Conservation (phyloP, 1,284 basidiomycete species). For the Lignosus rhinocerotis region DNA sequence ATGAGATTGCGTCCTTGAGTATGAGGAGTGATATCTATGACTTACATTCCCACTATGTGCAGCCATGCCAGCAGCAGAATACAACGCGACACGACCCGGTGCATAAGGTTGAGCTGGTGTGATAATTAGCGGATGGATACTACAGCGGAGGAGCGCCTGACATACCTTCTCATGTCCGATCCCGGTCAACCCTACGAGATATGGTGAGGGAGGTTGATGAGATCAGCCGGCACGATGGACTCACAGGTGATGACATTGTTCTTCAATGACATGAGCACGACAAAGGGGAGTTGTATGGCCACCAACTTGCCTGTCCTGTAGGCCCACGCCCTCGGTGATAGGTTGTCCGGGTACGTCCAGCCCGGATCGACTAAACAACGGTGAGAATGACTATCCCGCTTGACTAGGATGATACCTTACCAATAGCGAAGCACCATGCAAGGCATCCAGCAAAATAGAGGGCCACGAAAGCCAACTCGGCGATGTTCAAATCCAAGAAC, state of each 20-base stretch:
- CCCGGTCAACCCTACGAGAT: conserved; percentile 38
- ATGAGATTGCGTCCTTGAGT: background rate
- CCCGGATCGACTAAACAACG: conserved; percentile 1
- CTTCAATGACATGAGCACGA: conserved; percentile 40
- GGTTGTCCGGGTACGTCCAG: conserved; percentile 18
- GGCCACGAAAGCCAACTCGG: conserved; percentile 25
- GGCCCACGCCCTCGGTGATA: conserved; percentile 25
- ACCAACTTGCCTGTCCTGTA: conserved; percentile 38
- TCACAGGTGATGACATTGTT: conserved; percentile 43
- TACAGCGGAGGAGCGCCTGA: no score
- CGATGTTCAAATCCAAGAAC: conserved; percentile 25
- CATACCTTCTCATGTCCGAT: conserved; percentile 41
- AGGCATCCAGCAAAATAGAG: conserved; percentile 30
- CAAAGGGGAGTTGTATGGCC: conserved; percentile 40
- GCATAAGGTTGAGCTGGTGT: conserved; percentile 29
- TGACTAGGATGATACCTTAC: conserved; percentile 20
- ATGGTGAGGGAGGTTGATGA: background rate
- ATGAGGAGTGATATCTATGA: background rate
- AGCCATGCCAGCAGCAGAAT: conserved; percentile 30
- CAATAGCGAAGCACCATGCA: conserved; percentile 31
- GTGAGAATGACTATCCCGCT: background rate
- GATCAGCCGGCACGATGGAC: background rate
- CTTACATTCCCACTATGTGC: conserved; percentile 29
- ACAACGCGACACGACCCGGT: conserved; percentile 29
- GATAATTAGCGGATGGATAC: background rate